Conservation (phyloP, 2,329 filamentous ascomycete genomes). For the Diplodia seriata region DNA sequence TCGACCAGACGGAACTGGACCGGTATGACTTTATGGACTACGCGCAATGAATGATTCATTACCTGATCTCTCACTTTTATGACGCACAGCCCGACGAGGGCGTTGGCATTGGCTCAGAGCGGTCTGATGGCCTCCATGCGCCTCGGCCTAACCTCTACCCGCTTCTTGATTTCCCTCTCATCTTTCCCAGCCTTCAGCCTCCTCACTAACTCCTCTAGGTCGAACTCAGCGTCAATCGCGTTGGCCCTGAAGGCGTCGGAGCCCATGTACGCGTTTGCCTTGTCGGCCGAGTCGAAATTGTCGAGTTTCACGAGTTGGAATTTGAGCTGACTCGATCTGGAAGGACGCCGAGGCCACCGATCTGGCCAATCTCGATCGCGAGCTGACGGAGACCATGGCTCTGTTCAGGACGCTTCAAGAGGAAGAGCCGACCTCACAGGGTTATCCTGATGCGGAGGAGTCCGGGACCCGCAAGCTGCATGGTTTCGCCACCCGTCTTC, state of each 20-base stretch:
- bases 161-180: conserved; percentile 35
- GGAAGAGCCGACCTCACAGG: too few species aligned
- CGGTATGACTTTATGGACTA: background rate
- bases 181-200: conserved; percentile 40
- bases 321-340: too few species aligned
- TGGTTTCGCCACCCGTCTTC: too few species aligned
- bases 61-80: background rate
- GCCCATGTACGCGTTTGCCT: conserved; percentile 52
- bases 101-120: background rate
- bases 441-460: too few species aligned
- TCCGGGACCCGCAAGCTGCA: too few species aligned
- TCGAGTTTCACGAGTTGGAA: too few species aligned
- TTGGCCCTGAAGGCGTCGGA: conserved; percentile 50
- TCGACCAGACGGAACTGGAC: background rate
- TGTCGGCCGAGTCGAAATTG: conserved; percentile 39
- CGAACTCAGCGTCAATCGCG: conserved; percentile 54
- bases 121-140: background rate
- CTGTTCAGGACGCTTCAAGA: too few species aligned
- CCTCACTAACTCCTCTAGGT: conserved; percentile 52
- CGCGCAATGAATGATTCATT: background rate
- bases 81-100: background rate
- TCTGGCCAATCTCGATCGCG: too few species aligned
- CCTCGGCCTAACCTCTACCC: conserved; percentile 33
- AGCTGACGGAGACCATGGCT: background rate
- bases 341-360: too few species aligned